Evolutionary conservation across 78 protist genomes (phyloP), one percentile per base, ranked within the genome.

Genomic region (Dictyostelium purpureum): DNA sequence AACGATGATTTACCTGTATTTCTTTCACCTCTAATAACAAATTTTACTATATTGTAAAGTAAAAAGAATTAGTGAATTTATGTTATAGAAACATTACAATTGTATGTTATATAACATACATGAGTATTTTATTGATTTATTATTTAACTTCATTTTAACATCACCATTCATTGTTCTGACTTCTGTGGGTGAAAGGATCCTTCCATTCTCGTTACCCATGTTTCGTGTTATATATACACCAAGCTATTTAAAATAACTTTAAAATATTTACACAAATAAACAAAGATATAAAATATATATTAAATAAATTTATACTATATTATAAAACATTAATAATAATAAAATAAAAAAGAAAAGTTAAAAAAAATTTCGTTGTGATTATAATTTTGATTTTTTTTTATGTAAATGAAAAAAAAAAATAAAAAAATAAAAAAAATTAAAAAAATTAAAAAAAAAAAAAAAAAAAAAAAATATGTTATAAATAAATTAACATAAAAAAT

Each of bases 1-100:
- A 88, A 71, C 21, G 69, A 49, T n/a, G 87, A 57, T 51, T 88
- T 88, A 14, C 94, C 94, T 49, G 94, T 88, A 88, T 88, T 88
- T 65, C 94, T 78, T n/a, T 88, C 94, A n/a, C 94, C 94, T 76
- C 57, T 78, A 16, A 88, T 88, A 28, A 88, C 80, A 11, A 88
- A 51, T 76, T 76, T 88, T 9, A 88, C 94, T 88, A 33, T 54
- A 16, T 11, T 18, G 24, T 52, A 24, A 78, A 73, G 21, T 4
- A 9, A 11, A 11, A 19, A n/a, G 5, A 0, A 1, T 21, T 12
- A 5, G 31, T 43, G 19, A 52, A 35, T 51, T 54, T 33, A 35
- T 7, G 0, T 9, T 4, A 54, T 6, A 49, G 16, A 4, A 4
- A 4, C 4, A 37, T 31, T 31, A 16, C 28, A 11, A 9, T 63